Conservation (phyloP, 2,329 filamentous ascomycete genomes). For the Gnomoniopsis smithogilvyi region DNA sequence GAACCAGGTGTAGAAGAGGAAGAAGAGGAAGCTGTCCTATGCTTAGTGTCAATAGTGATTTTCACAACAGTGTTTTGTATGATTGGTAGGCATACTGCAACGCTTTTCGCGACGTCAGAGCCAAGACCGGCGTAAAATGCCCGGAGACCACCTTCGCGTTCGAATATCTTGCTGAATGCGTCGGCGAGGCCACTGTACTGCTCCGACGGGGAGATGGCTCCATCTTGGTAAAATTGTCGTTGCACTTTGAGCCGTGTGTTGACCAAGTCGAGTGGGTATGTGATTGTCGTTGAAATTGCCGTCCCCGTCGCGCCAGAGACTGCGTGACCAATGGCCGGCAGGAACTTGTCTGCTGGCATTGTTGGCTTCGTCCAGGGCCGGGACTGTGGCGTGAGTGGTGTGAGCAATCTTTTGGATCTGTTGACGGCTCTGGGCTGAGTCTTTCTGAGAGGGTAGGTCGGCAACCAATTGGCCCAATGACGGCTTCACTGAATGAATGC, state of each 20-base stretch:
- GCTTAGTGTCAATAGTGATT: neutral
- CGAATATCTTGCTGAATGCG: conserved; percentile 68
- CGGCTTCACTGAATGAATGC: neutral
- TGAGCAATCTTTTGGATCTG: too few species aligned
- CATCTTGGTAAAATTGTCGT: conserved; percentile 47
- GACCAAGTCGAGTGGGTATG: conserved; percentile 80
- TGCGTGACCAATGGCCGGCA: conserved; percentile 79
- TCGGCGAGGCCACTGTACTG: conserved; percentile 66
- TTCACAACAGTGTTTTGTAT: neutral
- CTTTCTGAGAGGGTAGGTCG: too few species aligned
- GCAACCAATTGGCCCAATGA: too few species aligned
- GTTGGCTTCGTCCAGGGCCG: neutral
- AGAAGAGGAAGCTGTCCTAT: conserved; percentile 31
- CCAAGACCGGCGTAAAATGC: conserved; percentile 69
- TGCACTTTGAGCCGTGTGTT: conserved; percentile 82
- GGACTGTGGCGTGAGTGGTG: neutral
- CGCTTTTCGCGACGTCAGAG: conserved; percentile 63
- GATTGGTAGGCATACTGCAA: conserved; percentile 64
- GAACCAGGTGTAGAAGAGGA: conserved; percentile 69
- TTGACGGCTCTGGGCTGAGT: too few species aligned
- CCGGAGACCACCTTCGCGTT: conserved; percentile 63
- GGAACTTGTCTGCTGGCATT: conserved; percentile 31
- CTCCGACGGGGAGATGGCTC: conserved; percentile 20
- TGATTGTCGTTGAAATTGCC: conserved; percentile 71
- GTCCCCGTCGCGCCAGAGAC: conserved; percentile 76